phyloP scores from a whole-genome alignment of 768 basidiomycete genomes.

The Gymnopilus dilepis region DNA sequence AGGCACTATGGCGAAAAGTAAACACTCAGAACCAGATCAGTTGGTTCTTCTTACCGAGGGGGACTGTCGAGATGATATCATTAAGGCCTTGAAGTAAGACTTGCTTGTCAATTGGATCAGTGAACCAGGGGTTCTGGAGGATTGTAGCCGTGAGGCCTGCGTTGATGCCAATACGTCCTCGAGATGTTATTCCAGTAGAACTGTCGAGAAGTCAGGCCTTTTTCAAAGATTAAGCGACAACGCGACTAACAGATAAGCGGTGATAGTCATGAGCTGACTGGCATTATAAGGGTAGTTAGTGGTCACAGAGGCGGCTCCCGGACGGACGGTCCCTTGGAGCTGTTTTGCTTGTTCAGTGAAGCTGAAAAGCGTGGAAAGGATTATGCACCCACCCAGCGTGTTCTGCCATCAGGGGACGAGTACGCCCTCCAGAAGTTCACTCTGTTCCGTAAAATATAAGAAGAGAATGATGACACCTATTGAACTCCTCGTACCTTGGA shows the following conservation, averaged over 20 bases:
- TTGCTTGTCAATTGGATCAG: slow-evolving; percentile 59
- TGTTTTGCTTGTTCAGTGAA: slow-evolving; percentile 21
- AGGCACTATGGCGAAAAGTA: too few species aligned
- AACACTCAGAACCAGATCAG: too few species aligned
- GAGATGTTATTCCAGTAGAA: slow-evolving; percentile 65
- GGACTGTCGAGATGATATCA: slow-evolving; percentile 49
- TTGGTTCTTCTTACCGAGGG: slow-evolving; percentile 40
- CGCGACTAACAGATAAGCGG: slow-evolving; percentile 53
- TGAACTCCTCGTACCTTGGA: slow-evolving; percentile 31
- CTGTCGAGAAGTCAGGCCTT: slow-evolving; percentile 30
- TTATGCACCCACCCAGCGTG: slow-evolving; percentile 45
- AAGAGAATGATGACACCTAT: background rate
- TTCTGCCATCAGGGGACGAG: slow-evolving; percentile 47
- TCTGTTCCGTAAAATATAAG: slow-evolving; percentile 29
- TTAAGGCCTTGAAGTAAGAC: slow-evolving; percentile 55
- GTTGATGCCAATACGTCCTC: slow-evolving; percentile 66
- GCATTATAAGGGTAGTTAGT: slow-evolving; percentile 57
- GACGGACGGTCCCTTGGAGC: slow-evolving; percentile 69
- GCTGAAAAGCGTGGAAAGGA: background rate
- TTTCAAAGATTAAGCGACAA: background rate
- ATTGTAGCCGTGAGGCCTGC: slow-evolving; percentile 52
- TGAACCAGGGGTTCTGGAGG: slow-evolving; percentile 62
- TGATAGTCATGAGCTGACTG: slow-evolving; percentile 66
- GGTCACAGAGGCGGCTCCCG: slow-evolving; percentile 58
- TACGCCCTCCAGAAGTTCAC: slow-evolving; percentile 69